phyloP scores from a whole-genome alignment of 179 eudicot species.

The Monotropa hypopitys region DNA sequence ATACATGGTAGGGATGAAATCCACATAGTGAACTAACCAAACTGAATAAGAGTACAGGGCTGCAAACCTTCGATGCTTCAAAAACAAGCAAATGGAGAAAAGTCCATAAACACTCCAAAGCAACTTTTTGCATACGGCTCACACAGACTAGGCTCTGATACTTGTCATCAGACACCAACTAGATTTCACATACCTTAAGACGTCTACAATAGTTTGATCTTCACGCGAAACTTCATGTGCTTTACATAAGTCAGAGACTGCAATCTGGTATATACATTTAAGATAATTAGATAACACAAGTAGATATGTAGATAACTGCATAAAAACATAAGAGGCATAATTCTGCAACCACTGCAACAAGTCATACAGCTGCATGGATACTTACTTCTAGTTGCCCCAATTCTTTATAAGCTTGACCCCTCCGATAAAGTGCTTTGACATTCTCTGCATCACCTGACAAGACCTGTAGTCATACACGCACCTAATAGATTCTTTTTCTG shows the following conservation, averaged over 20 bases:
- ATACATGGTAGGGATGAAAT: not conserved
- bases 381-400: constrained; percentile 61
- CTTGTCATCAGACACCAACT: not conserved
- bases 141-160: not conserved
- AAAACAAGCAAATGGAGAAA: not conserved
- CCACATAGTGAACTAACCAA: not conserved
- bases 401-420: constrained; percentile 93
- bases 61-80: not conserved
- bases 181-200: constrained; percentile 43
- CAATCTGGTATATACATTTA: constrained; percentile 33
- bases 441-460: constrained; percentile 59
- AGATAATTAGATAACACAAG: constrained; percentile 5
- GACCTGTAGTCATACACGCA: constrained; percentile 35
- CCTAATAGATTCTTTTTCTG: not conserved
- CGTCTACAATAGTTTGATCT: constrained; percentile 86
- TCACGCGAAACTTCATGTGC: constrained; percentile 83
- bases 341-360: not conserved
- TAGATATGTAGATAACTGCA: not conserved
- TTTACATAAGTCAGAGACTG: constrained; percentile 61
- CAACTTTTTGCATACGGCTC: not conserved
- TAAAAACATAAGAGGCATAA: not conserved
- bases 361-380: not conserved
- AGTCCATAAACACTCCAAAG: not conserved
- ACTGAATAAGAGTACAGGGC: not conserved
- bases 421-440: constrained; percentile 86